A percentile compares a stretch with the other conserved stretches of the same genome.
Conservation (phyloP, 177 flowering plant genomes). For the Telopea speciosissima region DNA sequence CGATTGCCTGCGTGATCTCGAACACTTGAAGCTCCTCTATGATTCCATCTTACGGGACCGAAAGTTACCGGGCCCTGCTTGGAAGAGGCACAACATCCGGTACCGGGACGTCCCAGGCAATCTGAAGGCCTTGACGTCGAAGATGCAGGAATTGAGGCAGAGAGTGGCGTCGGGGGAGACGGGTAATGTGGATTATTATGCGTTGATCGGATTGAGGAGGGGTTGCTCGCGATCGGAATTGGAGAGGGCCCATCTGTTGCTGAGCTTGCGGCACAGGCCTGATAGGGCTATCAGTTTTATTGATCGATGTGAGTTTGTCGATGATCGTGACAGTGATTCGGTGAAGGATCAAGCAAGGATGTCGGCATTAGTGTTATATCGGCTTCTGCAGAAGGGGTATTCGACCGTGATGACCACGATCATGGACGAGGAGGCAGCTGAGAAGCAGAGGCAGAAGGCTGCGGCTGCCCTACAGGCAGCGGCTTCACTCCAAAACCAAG, state of each 20-base stretch:
- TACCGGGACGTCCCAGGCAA: constrained; percentile 70
- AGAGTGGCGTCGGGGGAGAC: constrained; percentile 62
- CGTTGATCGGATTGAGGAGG: constrained; percentile 67
- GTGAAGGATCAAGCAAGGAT: constrained; percentile 68
- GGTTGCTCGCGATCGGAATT: constrained; percentile 88
- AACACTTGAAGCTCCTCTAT: constrained; percentile 79
- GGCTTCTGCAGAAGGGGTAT: constrained; percentile 81
- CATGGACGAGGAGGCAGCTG: constrained; percentile 67
- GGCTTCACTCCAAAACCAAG: constrained; percentile 11
- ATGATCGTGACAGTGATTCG: constrained; percentile 60
- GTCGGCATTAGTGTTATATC: constrained; percentile 69
- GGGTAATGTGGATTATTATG: constrained; percentile 70
- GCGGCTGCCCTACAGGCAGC: constrained; percentile 39
- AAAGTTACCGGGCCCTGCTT: constrained; percentile 76
- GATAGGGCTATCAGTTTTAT: constrained; percentile 58
- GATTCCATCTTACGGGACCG: constrained; percentile 73
- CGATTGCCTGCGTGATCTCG: constrained; percentile 85
- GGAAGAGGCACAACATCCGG: constrained; percentile 57
- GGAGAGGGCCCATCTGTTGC: constrained; percentile 71
- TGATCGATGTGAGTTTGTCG: constrained; percentile 72
- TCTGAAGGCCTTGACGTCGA: constrained; percentile 43
- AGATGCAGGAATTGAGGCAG: constrained; percentile 59
- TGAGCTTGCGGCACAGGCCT: constrained; percentile 70
- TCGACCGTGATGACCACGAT: constrained; percentile 48
- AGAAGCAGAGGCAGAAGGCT: constrained; percentile 56